phyloP scores from a whole-genome alignment of 2,329 filamentous ascomycete genomes.

The Alternaria gansuensis region DNA sequence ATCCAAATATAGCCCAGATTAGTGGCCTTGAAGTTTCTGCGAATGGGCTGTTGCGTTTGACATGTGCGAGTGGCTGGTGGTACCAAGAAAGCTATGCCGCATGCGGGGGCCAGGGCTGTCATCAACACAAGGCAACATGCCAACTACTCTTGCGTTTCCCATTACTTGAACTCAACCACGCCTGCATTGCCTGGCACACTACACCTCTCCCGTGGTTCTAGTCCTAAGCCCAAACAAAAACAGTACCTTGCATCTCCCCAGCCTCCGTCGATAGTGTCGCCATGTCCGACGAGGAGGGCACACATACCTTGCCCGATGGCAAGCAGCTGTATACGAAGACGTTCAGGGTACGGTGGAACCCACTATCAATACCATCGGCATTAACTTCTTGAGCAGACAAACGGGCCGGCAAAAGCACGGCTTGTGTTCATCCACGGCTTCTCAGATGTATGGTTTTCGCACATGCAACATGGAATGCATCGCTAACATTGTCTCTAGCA shows the following conservation, averaged over 20 bases:
- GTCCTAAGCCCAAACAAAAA: not conserved
- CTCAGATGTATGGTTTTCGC: constrained; percentile 63
- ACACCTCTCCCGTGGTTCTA: not conserved
- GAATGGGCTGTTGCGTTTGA: constrained; percentile 1
- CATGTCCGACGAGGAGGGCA: constrained; percentile 61
- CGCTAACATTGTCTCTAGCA: constrained; percentile 22
- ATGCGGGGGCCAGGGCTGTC: constrained; percentile 24
- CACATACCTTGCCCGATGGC: constrained; percentile 62
- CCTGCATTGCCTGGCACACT: not conserved
- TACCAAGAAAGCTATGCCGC: constrained; percentile 21
- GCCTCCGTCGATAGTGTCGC: constrained; percentile 4
- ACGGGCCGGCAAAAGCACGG: constrained; percentile 69
- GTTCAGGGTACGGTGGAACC: constrained; percentile 60
- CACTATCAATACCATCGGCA: constrained; percentile 9
- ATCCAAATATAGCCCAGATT: constrained; percentile 6
- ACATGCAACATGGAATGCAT: not conserved
- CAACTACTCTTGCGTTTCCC: not conserved
- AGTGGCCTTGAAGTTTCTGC: not conserved
- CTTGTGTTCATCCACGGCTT: constrained; percentile 89
- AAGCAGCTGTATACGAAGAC: constrained; percentile 68
- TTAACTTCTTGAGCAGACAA: constrained; percentile 57
- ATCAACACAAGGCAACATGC: constrained; percentile 9
- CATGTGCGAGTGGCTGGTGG: constrained; percentile 7
- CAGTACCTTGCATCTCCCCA: not conserved
- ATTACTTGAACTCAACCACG: not conserved